Evolutionary conservation across 2,329 filamentous ascomycete species (phyloP).

Genomic region (Aspergillus udagawae): DNA sequence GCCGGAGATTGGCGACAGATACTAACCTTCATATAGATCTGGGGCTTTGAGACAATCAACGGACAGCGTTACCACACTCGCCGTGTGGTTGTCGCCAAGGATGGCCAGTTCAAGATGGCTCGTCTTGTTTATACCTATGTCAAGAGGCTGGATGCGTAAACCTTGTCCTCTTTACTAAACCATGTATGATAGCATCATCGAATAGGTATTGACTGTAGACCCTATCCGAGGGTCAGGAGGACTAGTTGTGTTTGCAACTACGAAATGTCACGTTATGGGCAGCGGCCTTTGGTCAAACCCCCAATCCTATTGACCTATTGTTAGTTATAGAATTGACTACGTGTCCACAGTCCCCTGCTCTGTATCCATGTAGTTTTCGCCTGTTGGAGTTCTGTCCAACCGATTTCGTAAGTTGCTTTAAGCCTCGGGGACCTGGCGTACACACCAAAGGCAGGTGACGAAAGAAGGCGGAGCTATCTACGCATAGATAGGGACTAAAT

Average conservation of each 20-base stretch:
- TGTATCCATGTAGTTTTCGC: background rate
- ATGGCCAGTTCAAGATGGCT: conserved; percentile 30
- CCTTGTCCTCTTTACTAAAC: background rate
- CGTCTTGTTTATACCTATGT: conserved; percentile 41
- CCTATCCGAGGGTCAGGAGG: background rate
- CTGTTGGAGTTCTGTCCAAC: background rate
- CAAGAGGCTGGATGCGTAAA: background rate
- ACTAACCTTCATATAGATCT: conserved; percentile 28
- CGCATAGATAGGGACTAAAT: no score
- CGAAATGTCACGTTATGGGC: background rate
- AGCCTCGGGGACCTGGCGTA: background rate
- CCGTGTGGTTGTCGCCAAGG: conserved; percentile 39
- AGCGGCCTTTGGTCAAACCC: background rate
- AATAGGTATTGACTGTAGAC: background rate
- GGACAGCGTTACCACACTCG: conserved; percentile 41
- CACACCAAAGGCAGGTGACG: background rate
- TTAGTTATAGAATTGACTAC: background rate
- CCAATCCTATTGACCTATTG: background rate
- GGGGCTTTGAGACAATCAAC: conserved; percentile 44
- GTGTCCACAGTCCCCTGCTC: background rate
- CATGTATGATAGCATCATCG: background rate
- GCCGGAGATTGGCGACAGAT: background rate
- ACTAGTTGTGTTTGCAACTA: background rate
- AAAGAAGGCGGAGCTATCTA: background rate
- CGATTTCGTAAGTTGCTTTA: background rate